Evolutionary conservation across 1,139 yeast genomes (phyloP).

Genomic region (Candida mesenterica): DNA sequence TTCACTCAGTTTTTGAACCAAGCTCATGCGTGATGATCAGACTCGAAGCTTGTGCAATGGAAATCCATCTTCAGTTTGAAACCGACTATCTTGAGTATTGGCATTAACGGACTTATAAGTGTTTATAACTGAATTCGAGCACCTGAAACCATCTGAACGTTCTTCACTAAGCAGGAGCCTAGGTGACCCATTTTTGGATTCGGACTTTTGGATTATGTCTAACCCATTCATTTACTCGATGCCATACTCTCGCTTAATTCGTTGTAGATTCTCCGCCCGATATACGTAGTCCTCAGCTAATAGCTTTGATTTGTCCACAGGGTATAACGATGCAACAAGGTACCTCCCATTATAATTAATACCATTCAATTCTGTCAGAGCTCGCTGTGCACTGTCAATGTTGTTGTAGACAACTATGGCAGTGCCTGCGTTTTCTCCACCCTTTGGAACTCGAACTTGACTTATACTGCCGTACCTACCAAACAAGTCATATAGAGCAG

Average conservation of each 20-base stretch:
- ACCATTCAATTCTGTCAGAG: conserved; percentile 57
- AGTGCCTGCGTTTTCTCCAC: conserved; percentile 36
- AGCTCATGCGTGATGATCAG: no score
- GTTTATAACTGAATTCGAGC: no score
- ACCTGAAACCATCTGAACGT: no score
- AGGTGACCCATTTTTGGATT: no score
- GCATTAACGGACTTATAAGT: no score
- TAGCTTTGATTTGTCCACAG: conserved; percentile 36
- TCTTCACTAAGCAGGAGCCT: no score
- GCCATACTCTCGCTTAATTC: conserved; percentile 17
- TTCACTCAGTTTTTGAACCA: no score
- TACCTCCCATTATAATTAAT: conserved; percentile 61
- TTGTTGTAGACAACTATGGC: conserved; percentile 58
- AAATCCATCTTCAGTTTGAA: no score
- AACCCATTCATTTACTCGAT: not conserved
- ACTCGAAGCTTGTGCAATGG: no score
- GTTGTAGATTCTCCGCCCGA: conserved; percentile 21
- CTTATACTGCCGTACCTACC: conserved; percentile 57
- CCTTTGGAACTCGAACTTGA: conserved; percentile 52
- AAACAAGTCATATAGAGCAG: conserved; percentile 52
- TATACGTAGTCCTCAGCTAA: conserved; percentile 20
- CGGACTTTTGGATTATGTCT: no score
- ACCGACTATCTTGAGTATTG: no score
- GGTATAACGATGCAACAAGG: conserved; percentile 49
- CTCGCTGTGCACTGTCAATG: conserved; percentile 46